Base-by-base conservation (phyloP, 768 basidiomycete genomes). In the Lentinula raphanica region DNA sequence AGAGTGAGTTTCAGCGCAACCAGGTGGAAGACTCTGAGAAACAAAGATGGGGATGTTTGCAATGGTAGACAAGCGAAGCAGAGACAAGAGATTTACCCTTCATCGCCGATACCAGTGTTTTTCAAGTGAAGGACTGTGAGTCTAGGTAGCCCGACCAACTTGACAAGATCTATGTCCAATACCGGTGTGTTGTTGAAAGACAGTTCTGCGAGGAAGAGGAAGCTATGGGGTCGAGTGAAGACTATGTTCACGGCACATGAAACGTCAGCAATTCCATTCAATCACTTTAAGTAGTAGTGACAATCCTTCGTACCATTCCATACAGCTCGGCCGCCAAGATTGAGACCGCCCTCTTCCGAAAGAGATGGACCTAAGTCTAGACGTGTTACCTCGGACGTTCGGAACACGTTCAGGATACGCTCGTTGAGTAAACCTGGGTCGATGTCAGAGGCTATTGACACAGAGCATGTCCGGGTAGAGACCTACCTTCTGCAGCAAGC, bases 61-160 rank as follows among this genome's bases (percentile, higher is more conserved):
- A n/a, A 17, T 27, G n/a, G 54, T 9, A 15, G 19, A 32, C 8
- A 19, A 35, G n/a, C n/a, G 38, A 15, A 15, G 15, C n/a, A 36
- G 51, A 9, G 40, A 21, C 19, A 35, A 36, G 23, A 31, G 19
- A 64, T 80, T 49, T 58, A 86, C 86, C 78, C 81, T 76, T 87
- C 85, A 62, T 87, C 83, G 38, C 80, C 75, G 32, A 87, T 80
- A 11, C 77, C 75, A 8, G 84, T 84, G 58, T 79, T 74, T 63
- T 79, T 76, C 21, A 86, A 68, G 38, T 72, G 65, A 31, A 87
- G 71, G 12, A 66, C 71, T 4, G 74, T 66, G 11, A 87, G 75
- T 46, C 71, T 74, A 3, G 80, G 83, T 15, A 87, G 76, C 59
- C 78, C 79, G 56, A 82, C 80, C 21, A 87, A 76, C 56, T 80